phyloP scores from a whole-genome alignment of 2,329 filamentous ascomycete genomes.

The Exophiala viscosa region DNA sequence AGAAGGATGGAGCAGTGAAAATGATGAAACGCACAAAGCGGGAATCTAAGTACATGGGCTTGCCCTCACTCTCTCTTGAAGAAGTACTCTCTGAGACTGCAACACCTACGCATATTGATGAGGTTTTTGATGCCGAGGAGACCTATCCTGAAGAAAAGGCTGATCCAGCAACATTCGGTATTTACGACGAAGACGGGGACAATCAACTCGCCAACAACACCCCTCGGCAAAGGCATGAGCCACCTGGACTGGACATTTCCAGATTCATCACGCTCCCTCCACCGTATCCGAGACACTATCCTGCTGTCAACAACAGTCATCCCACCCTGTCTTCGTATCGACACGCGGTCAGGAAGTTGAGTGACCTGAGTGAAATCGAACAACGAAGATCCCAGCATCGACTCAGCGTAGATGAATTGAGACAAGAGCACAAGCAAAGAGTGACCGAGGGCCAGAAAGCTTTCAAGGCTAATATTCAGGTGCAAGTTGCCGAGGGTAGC shows the following conservation, averaged over 20 bases:
- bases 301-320: conserved; percentile 93
- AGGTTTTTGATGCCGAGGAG: conserved; percentile 33
- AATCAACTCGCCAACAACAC: background rate
- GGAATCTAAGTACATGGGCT: conserved; percentile 95
- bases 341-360: conserved; percentile 67
- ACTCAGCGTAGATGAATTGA: conserved; percentile 50
- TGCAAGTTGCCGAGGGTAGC: conserved; percentile 70
- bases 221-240: conserved; percentile 29
- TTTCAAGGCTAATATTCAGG: conserved; percentile 71
- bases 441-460: conserved; percentile 60
- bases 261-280: conserved; percentile 88
- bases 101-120: conserved; percentile 20
- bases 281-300: conserved; percentile 89
- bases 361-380: conserved; percentile 69
- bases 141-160: conserved; percentile 65
- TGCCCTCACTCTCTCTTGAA: conserved; percentile 52
- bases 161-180: conserved; percentile 20
- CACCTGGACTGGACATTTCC: conserved; percentile 72
- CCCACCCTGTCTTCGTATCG: conserved; percentile 80
- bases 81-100: conserved; percentile 62
- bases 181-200: conserved; percentile 16
- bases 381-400: conserved; percentile 56
- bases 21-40: conserved; percentile 74
- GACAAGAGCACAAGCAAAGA: conserved; percentile 51
- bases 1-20: conserved; percentile 62